Base-by-base conservation (phyloP, 257 asterid species). In the Dorcoceras hygrometricum region DNA sequence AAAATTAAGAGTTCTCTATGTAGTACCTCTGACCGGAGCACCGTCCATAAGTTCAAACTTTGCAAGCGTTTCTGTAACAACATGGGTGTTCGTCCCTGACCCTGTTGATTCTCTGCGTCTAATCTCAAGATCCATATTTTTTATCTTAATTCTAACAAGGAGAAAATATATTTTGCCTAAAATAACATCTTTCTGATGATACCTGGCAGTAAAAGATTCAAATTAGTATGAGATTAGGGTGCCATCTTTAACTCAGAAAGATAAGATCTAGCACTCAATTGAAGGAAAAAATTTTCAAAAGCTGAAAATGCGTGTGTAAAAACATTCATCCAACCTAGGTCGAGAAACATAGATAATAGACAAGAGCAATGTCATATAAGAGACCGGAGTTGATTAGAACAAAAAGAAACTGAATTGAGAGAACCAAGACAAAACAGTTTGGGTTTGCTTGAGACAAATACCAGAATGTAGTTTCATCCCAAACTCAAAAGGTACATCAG, bases 21-120 rank as follows among this genome's bases (percentile, higher is more conserved):
- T 85, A 90, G 54, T 85, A 90, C 97, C 96, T 86, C 99, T 85
- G 32, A 90, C 99, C 29, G 97, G 99, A 84, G 99, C 97, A 75
- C 99, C 99, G 74, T 94, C 99, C 99, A 90, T 94, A 62, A 94
- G 83, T 82, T 94, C 99, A 75, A 86, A 94, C 84, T 94, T 94
- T 64, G 99, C 99, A 46, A 94, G 95, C 11, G 97, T 94, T 83
- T 94, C 97, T 10, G 97, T 94, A 83, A 90, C 99, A 14, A 94
- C 96, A 79, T 94, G 99, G 56, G 97, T 90, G 78, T 88, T 90
- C 23, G 97, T 71, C 64, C 97, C 96, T 54, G 96, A 90, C 16
- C 99, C 97, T 48, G 99, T 94, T 23, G 97, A 90, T 80, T 94
- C 99, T 64, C 99, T 73, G 60, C 99, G 92, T 61, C 99, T 80